Percentiles rank a stretch among this genome's conserved stretches.
These are phyloP conservation scores for Sporothrix schenckii DNA, from an alignment of 2,329 filamentous ascomycete genomes.

Conservation along the genomic window DNA sequence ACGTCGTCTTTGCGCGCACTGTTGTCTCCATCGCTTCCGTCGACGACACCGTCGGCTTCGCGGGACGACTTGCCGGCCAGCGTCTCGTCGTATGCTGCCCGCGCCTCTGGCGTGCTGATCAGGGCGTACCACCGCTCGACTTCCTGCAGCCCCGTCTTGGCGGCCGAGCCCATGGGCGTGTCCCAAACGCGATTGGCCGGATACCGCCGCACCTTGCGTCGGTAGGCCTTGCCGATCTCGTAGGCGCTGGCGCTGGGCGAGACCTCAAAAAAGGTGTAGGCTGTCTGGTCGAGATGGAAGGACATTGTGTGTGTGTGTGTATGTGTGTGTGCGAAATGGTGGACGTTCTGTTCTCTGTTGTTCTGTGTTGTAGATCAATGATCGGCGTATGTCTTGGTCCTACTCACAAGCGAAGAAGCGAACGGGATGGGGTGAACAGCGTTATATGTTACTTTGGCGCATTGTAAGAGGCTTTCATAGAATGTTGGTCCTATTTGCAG, in stretches of 20 bases:
- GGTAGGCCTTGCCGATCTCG: slow-evolving; percentile 13
- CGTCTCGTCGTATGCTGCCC: neutral
- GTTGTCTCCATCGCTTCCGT: neutral
- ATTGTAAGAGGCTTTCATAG: neutral
- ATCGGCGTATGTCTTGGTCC: no score
- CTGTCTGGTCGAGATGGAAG: slow-evolving; percentile 16
- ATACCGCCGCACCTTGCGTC: neutral
- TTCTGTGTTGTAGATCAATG: no score
- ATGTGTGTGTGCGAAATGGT: no score
- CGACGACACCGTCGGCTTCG: neutral
- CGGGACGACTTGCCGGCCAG: neutral
- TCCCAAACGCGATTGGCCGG: neutral
- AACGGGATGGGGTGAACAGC: neutral
- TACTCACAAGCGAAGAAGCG: neutral
- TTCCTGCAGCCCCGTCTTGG: slow-evolving; percentile 19
- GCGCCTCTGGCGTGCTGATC: slow-evolving; percentile 1
- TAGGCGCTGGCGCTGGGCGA: neutral
- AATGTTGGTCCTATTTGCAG: neutral
- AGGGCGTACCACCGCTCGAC: slow-evolving; percentile 21
- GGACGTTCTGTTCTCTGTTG: no score
- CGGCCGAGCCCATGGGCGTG: slow-evolving; percentile 7
- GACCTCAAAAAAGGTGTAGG: slow-evolving; percentile 24
- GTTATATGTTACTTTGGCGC: neutral
- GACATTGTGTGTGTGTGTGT: neutral
- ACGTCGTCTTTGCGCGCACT: neutral